Evolutionary conservation across 495 filamentous ascomycete species (phyloP), one percentile per base, ranked within the genome.

Genomic region (Neurospora discreta): DNA sequence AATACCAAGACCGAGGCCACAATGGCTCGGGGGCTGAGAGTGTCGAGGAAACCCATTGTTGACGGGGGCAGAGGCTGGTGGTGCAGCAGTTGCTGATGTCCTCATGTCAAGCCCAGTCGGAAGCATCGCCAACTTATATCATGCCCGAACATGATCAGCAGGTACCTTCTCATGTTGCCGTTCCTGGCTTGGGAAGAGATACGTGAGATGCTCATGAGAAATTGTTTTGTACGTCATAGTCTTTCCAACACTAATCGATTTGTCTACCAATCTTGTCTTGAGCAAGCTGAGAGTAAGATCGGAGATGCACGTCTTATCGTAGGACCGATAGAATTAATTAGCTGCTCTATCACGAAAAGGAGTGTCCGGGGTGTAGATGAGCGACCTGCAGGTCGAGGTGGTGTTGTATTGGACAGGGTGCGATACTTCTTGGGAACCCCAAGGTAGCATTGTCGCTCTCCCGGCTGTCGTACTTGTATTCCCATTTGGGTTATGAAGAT

Each of bases 11-110:
- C 72, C 11, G 75, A 78, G 46, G 75, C 41, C 5, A 69, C 70
- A 67, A 78, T 68, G 26, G 71, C 73, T 74, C 73, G 60, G n/a
- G 73, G 76, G 70, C 75, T 75, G 69, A 77, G 68, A 71, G 44
- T 42, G 68, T 76, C 65, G 68, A 77, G 68, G 68, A 77, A 30
- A 41, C 74, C 73, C 76, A 77, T 77, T 39, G 58, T 69, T 58
- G 46, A 3, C 15, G 16, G 52, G 23, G 52, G 15, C 52, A 60
- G 23, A 60, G 23, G 30, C 23, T 60, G 23, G 52, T 60, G 23
- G 23, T 60, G 13, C 3, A 60, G 52, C 23, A 60, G 23, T 30
- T 60, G 23, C 20, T 30, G 23, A 60, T 60, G 52, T 30, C 52
- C 23, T 60, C 52, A 60, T 30, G 11, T 7, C 23, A 23, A 30